These are phyloP conservation scores for Candida orba DNA, from an alignment of 805 yeast genomes.

Conservation along the genomic window DNA sequence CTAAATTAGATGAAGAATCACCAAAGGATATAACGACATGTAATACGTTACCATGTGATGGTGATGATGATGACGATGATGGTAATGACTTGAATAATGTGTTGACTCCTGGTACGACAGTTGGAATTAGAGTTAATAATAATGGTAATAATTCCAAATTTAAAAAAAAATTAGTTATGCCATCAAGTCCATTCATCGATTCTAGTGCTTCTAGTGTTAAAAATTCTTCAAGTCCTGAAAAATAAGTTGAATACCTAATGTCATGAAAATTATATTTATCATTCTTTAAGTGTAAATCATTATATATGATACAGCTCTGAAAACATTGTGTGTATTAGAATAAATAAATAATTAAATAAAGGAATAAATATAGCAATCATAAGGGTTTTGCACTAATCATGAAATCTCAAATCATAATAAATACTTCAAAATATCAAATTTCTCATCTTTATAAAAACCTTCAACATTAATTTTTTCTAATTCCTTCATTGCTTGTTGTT, in stretches of 20 bases:
- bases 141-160: background rate
- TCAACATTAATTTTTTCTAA: background rate
- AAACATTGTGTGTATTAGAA: no score
- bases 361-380: no score
- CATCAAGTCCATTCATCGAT: conserved; percentile 17
- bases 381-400: no score
- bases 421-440: no score
- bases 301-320: no score
- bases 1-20: conserved; percentile 10
- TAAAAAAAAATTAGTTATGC: conserved; percentile 10
- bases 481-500: background rate
- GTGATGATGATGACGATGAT: conserved; percentile 14
- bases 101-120: background rate
- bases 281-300: no score
- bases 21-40: conserved; percentile 26
- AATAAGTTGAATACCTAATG: no score
- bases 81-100: background rate
- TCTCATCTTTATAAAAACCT: no score
- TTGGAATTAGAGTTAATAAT: background rate
- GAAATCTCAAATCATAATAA: no score
- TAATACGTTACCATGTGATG: conserved; percentile 25
- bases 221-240: background rate
- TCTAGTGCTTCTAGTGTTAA: no score
- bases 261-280: no score
- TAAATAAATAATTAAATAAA: no score